These are phyloP conservation scores for Cryptococcus wingfieldii DNA, from an alignment of 1,284 basidiomycete genomes.

Conservation along the genomic window DNA sequence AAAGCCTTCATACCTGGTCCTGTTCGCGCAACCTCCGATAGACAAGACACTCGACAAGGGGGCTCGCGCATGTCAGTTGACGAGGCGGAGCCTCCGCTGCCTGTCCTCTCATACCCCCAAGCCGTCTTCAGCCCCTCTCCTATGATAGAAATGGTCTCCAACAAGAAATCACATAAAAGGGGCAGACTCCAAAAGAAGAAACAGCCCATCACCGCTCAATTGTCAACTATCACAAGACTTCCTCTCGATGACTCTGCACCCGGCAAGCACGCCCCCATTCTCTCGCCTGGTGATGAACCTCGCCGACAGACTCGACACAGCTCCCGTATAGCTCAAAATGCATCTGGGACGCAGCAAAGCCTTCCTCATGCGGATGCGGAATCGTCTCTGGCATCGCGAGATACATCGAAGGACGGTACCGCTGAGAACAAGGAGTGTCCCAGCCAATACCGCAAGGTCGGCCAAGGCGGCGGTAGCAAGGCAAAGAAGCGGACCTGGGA, in stretches of 20 bases:
- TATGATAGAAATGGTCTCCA: background rate
- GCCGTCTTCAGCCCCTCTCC: background rate
- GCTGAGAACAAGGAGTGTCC: no score
- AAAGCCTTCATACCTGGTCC: background rate
- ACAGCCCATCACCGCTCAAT: background rate
- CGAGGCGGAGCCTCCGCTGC: background rate
- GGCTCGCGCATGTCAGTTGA: no score
- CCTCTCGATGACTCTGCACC: background rate
- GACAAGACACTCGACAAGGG: no score
- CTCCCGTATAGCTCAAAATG: background rate
- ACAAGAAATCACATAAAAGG: background rate
- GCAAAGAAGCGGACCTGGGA: conserved; percentile 2
- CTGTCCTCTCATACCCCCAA: background rate
- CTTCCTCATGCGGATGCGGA: no score
- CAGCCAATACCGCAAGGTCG: no score
- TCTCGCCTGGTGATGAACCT: background rate
- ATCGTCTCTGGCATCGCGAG: background rate
- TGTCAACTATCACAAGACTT: background rate
- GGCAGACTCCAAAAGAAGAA: background rate
- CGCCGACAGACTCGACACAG: background rate
- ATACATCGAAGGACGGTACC: no score
- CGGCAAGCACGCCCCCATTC: background rate
- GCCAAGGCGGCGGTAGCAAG: background rate
- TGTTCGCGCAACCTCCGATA: background rate
- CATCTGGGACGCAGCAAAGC: no score